Base-by-base conservation (phyloP, 2,329 filamentous ascomycete species). In the Pseudocercospora cruenta region DNA sequence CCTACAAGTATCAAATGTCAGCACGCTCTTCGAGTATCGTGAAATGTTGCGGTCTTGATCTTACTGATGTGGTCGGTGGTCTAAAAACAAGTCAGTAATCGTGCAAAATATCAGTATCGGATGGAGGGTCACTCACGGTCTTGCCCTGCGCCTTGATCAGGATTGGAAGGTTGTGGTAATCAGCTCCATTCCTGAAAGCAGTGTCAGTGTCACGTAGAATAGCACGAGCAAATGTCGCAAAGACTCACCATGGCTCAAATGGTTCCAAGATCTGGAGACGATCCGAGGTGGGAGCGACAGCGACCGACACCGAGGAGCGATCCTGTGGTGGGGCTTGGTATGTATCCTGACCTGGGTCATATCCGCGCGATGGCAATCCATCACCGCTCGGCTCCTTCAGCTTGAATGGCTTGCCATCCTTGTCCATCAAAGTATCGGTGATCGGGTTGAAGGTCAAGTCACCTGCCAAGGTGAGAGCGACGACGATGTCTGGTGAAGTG, bases 91-190 rank as follows among this genome's bases (percentile, higher is more conserved):
- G n/a, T n/a, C n/a, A n/a, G n/a, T n/a, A n/a, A n/a, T n/a, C n/a
- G n/a, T n/a, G n/a, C n/a, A n/a, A n/a, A n/a, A n/a, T n/a, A n/a
- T n/a, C n/a, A n/a, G n/a, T n/a, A n/a, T n/a, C n/a, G n/a, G n/a
- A n/a, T n/a, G n/a, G n/a, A n/a, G n/a, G n/a, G n/a, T n/a, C n/a
- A n/a, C n/a, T n/a, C n/a, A n/a, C 58, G 36, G 36, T 43, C 89
- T 98, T 97, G 82, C 94, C 94, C 82, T 95, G 82, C 71, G 90
- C 87, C 90, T 99, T 99, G 87, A 98, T 97, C 71, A 99, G 86
- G 77, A 99, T 96, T 67, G 94, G 94, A 68, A 96, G 84, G 78
- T 93, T 87, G 43, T 81, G 82, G 68, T 90, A 91, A 78, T 98
- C 94, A 86, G 97, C 95, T 81, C 93, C 93, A 14, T 67, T 19